These are phyloP conservation scores for Sporothrix brasiliensis DNA, from an alignment of 2,329 filamentous ascomycete genomes.

Conservation along the genomic window DNA sequence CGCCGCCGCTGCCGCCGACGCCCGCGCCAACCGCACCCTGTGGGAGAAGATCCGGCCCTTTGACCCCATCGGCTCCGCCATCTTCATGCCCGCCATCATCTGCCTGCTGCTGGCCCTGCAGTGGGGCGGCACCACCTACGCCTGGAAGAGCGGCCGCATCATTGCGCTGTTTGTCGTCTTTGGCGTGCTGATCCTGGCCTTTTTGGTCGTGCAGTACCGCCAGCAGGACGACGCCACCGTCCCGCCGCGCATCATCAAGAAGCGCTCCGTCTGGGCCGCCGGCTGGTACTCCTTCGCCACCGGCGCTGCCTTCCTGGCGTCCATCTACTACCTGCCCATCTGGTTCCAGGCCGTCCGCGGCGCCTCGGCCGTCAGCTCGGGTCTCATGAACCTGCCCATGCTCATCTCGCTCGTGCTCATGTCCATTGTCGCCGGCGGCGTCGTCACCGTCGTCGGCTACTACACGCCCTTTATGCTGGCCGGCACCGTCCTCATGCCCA, in stretches of 20 bases:
- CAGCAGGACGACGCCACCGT: constrained; percentile 47
- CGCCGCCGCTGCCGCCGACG: not conserved
- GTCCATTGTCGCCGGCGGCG: constrained; percentile 39
- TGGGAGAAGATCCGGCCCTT: constrained; percentile 34
- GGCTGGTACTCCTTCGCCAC: constrained; percentile 44
- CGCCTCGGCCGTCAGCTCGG: constrained; percentile 43
- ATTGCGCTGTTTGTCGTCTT: constrained; percentile 46
- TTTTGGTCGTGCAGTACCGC: constrained; percentile 43
- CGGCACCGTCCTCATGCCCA: constrained; percentile 45
- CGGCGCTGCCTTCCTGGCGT: constrained; percentile 40
- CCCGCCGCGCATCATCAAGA: constrained; percentile 47
- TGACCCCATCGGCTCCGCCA: constrained; percentile 34
- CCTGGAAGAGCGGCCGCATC: constrained; percentile 40
- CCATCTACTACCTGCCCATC: constrained; percentile 41
- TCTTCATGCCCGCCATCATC: constrained; percentile 43
- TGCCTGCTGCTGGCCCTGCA: constrained; percentile 52
- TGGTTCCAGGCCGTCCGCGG: constrained; percentile 46
- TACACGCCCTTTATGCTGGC: constrained; percentile 47
- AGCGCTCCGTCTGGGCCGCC: constrained; percentile 45
- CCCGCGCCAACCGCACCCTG: constrained; percentile 29
- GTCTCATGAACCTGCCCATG: constrained; percentile 44
- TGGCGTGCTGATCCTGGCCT: constrained; percentile 40
- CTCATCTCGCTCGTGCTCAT: constrained; percentile 41
- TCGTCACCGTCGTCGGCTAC: constrained; percentile 45
- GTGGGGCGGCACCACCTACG: constrained; percentile 45